Conservation (phyloP, 371 early-diverging fungal genomes). For the Actinomucor elegans region DNA sequence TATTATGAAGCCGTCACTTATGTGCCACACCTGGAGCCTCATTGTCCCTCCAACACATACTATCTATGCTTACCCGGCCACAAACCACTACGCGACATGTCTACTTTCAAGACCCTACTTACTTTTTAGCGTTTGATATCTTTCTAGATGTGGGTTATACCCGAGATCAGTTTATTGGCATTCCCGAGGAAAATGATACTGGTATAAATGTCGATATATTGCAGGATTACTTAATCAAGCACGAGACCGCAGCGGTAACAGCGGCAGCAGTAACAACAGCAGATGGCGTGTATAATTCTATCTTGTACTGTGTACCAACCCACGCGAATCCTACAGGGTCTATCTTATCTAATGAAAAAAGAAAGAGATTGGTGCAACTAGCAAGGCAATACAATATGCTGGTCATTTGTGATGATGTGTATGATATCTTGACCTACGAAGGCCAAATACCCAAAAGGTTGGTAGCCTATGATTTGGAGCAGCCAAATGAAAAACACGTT, state of each 20-base stretch:
- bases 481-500: slow-evolving; percentile 12
- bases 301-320: slow-evolving; percentile 62
- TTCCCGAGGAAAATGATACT: slow-evolving; percentile 27
- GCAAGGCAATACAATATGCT: slow-evolving; percentile 54
- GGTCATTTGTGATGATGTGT: slow-evolving; percentile 67
- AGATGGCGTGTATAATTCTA: slow-evolving; percentile 9
- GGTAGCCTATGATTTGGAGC: slow-evolving; percentile 36
- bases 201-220: slow-evolving; percentile 29
- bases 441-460: slow-evolving; percentile 18
- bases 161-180: slow-evolving; percentile 30
- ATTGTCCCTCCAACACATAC: slow-evolving; percentile 26
- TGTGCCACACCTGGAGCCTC: slow-evolving; percentile 43
- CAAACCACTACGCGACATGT: slow-evolving; percentile 24
- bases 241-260: neutral
- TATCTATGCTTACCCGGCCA: slow-evolving; percentile 34
- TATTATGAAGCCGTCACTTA: slow-evolving; percentile 19
- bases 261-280: neutral
- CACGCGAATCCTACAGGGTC: slow-evolving; percentile 57
- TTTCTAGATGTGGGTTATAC: slow-evolving; percentile 45
- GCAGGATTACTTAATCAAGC: slow-evolving; percentile 9
- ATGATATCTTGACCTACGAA: slow-evolving; percentile 50
- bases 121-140: slow-evolving; percentile 55
- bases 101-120: slow-evolving; percentile 63
- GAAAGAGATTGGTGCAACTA: slow-evolving; percentile 42
- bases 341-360: slow-evolving; percentile 35